Percentiles rank a stretch among this genome's conserved stretches.
phyloP scores from a whole-genome alignment of 2,329 filamentous ascomycete species.

The Colletotrichum agaves region DNA sequence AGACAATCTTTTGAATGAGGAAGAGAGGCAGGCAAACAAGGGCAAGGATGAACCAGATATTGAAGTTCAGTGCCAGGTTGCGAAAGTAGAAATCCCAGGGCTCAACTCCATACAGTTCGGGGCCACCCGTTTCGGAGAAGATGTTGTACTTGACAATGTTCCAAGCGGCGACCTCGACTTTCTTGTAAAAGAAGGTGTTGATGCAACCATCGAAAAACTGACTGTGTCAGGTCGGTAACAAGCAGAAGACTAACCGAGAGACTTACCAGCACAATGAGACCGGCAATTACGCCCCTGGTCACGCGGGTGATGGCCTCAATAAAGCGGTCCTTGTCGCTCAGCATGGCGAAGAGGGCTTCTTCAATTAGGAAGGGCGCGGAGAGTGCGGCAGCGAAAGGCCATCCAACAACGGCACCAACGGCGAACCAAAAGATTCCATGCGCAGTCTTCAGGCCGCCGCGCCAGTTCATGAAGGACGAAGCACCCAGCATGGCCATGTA shows the following conservation, averaged over 20 bases:
- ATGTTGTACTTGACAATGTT: slow-evolving; percentile 98
- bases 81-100: slow-evolving; percentile 97
- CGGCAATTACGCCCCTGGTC: slow-evolving; percentile 73
- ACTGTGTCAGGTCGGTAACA: slow-evolving; percentile 30
- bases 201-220: slow-evolving; percentile 76
- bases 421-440: slow-evolving; percentile 93
- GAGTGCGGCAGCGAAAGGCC: slow-evolving; percentile 92
- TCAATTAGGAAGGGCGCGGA: slow-evolving; percentile 84
- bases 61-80: slow-evolving; percentile 94
- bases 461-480: slow-evolving; percentile 91
- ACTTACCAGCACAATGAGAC: slow-evolving; percentile 75
- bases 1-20: slow-evolving; percentile 74
- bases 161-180: slow-evolving; percentile 80
- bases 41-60: slow-evolving; percentile 89
- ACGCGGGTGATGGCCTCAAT: slow-evolving; percentile 70
- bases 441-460: slow-evolving; percentile 80
- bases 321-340: slow-evolving; percentile 68
- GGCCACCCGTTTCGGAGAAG: slow-evolving; percentile 83
- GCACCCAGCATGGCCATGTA: slow-evolving; percentile 89
- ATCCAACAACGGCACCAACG: slow-evolving; percentile 84
- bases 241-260: not conserved
- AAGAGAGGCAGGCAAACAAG: slow-evolving; percentile 80
- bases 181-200: slow-evolving; percentile 88
- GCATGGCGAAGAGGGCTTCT: slow-evolving; percentile 70
- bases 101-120: slow-evolving; percentile 94